Percentiles rank a stretch among this genome's conserved stretches.
phyloP scores from a whole-genome alignment of 1,139 yeast genomes.

The Arxiozyma telluris region DNA sequence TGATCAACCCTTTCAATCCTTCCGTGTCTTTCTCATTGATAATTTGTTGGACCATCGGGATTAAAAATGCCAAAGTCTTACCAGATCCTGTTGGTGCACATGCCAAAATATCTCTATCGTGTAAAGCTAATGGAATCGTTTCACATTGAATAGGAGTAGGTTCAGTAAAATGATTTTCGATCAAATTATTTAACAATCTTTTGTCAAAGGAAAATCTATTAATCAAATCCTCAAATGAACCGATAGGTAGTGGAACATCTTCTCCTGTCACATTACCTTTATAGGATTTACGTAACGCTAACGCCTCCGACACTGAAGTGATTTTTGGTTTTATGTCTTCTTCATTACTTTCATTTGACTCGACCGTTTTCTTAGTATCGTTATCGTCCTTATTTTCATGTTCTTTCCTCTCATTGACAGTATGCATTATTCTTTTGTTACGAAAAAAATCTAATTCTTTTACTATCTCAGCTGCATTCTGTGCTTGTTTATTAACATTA shows the following conservation, averaged over 20 bases:
- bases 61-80: constrained; percentile 77
- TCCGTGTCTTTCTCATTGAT: constrained; percentile 21
- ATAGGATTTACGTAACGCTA: constrained; percentile 43
- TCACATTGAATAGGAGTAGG: constrained; percentile 94
- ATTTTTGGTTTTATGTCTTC: constrained; percentile 40
- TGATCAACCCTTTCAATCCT: constrained; percentile 66
- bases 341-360: constrained; percentile 23
- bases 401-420: constrained; percentile 19
- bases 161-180: constrained; percentile 60
- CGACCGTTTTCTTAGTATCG: constrained; percentile 18
- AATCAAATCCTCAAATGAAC: constrained; percentile 73
- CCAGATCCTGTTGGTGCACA: constrained; percentile 96
- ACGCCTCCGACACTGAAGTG: constrained; percentile 48
- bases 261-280: constrained; percentile 63
- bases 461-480: constrained; percentile 39
- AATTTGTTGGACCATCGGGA: constrained; percentile 66
- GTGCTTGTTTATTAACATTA: constrained; percentile 25
- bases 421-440: constrained; percentile 37
- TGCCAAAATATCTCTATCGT: constrained; percentile 63
- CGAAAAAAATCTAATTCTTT: constrained; percentile 66
- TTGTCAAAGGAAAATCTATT: constrained; percentile 58
- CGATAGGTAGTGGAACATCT: constrained; percentile 80
- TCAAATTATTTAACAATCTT: constrained; percentile 54
- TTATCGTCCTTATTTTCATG: constrained; percentile 18
- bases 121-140: constrained; percentile 61